A percentile compares a stretch with the other conserved stretches of the same genome.
Evolutionary conservation across 495 filamentous ascomycete genomes (phyloP).

Genomic region (Penicillium canariense): DNA sequence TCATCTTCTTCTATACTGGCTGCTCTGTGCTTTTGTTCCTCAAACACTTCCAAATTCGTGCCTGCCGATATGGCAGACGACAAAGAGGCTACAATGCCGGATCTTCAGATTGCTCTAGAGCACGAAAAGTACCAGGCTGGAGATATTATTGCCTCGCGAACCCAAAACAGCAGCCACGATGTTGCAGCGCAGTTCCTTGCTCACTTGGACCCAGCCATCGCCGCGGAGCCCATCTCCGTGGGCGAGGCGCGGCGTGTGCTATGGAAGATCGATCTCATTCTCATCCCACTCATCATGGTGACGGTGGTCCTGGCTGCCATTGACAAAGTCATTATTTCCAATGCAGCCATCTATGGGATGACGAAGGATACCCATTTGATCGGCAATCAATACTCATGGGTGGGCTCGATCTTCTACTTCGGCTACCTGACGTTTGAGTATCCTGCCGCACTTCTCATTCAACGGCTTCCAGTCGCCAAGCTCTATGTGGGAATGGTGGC

Average conservation of each 20-base stretch:
- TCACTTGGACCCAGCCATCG: slow-evolving; percentile 7
- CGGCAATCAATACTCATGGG: slow-evolving; percentile 50
- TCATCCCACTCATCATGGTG: slow-evolving; percentile 37
- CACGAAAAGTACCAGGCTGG: slow-evolving; percentile 6
- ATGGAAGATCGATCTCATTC: slow-evolving; percentile 33
- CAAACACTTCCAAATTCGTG: background rate
- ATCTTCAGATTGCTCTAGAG: slow-evolving; percentile 1
- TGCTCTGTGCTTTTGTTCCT: background rate
- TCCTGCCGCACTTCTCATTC: slow-evolving; percentile 28
- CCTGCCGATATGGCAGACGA: background rate
- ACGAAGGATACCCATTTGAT: slow-evolving; percentile 36
- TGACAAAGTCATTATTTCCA: slow-evolving; percentile 36
- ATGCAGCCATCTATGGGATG: slow-evolving; percentile 47
- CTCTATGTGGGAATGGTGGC: slow-evolving; percentile 32
- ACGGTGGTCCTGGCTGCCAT: slow-evolving; percentile 28
- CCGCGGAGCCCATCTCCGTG: slow-evolving; percentile 16
- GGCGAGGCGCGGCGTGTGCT: slow-evolving; percentile 23
- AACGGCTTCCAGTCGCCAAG: slow-evolving; percentile 50
- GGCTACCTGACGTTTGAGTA: slow-evolving; percentile 32
- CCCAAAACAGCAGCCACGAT: slow-evolving; percentile 13
- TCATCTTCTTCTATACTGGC: background rate
- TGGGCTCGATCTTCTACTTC: slow-evolving; percentile 46
- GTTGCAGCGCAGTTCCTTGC: slow-evolving; percentile 20
- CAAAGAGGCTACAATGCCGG: background rate
- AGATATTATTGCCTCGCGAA: slow-evolving; percentile 8